Base-by-base conservation (phyloP, 192 early-diverging fungal species). In the Coemansia sp. region DNA sequence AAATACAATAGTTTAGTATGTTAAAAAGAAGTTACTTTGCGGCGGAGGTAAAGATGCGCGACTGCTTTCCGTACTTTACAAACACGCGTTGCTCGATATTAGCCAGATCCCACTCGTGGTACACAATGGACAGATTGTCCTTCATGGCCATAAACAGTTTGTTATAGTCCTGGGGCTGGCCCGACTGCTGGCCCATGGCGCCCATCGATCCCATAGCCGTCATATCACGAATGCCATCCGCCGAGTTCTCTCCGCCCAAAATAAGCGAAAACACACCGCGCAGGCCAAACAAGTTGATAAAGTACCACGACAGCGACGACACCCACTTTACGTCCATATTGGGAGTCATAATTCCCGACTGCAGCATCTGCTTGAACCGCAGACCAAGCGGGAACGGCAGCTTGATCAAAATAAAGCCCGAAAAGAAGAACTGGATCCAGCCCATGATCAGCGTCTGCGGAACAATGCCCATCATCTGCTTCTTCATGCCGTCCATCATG, bases 241-340 rank as follows among this genome's bases (percentile, higher is more conserved):
- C 94, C 61, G 93, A 83, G 78, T 96, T 96, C 31, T 87, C 92
- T 57, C 92, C 89, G 47, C 95, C 96, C 2, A 98, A 78, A 62
- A 98, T 88, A 37, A 98, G 86, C 49, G 91, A 87, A 73, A 93
- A 98, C 17, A 96, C 91, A 65, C 89, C 89, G 57, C 88, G 85
- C 44, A 98, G 84, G 59, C 96, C 96, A 86, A 98, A 96, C 57
- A 98, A 74, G 72, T 96, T 97, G 28, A 98, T 74, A 76, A 98
- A 98, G 85, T 98, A 98, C 96, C 95, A 97, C 4, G 94, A 97
- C 21, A 98, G 78, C 7, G 93, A 94, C 14, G 94, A 96, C 3
- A 98, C 96, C 96, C 95, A 98, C 21, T 88, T 86, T 21, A 96
- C 95, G 72, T 98, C 96, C 94, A 98, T 96, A 73, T 97, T 93